Evolutionary conservation across 1,284 basidiomycete species (phyloP), one percentile per base, ranked within the genome.

Genomic region (Puccinia hordei): DNA sequence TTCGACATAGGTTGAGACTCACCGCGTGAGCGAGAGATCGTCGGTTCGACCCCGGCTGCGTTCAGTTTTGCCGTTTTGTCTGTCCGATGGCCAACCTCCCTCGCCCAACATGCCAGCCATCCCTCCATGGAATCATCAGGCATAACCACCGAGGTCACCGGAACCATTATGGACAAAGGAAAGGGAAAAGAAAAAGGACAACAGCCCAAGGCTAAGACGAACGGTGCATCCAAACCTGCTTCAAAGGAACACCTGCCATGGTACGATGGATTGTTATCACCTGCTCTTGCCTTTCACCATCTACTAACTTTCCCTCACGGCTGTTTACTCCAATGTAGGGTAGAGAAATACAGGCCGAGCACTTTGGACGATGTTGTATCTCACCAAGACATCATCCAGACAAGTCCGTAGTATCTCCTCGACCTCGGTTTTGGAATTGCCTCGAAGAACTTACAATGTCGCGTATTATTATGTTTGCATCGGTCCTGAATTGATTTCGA

Each of bases 341-440:
- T 98, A 30, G 95, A 98, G 86, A 97, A 97, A 86, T 97, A 97
- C 86, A 87, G 95, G 78, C 95, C 95, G 6, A 91, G 91, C 2
- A 91, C 91, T 0, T 87, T 98, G 79, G 91, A 92, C 83, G 95
- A 98, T 83, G 93, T 98, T 30, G 95, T 98, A 2, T 95, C 94
- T 0, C 95, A 98, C 85, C 91, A 93, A 83, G 94, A 96, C 84
- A 97, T 98, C 83, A 96, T 92, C 0, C 89, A 88, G 66, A 98
- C 95, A 10, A 95, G 95, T 97, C 83, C 83, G 92, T 84, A 81
- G 15, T 9, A 41, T 74, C 51, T 12, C 24, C 38, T 27, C 27
- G 53, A 35, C 35, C 57, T 35, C 61, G 44, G n/a, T 53, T 12
- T 24, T 22, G 66, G 41, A 35, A 4, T 66, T 61, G 4, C 3